phyloP scores from a whole-genome alignment of 164 flowering plant genomes.

The Kingdonia uniflora region DNA sequence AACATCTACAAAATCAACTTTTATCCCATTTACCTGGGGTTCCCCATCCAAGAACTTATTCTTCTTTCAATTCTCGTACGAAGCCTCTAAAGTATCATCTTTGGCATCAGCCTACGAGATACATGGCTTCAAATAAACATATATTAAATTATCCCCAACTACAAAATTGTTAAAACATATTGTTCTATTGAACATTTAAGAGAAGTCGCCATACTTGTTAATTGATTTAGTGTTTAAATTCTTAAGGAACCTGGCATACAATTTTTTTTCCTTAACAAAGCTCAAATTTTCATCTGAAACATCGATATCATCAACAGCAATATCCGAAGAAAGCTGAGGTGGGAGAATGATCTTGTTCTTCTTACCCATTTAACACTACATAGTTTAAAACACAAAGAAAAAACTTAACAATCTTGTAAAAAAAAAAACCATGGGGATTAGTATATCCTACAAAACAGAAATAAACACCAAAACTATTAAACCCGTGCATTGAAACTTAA shows the following conservation, averaged over 20 bases:
- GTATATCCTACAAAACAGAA: too few relatives aligned
- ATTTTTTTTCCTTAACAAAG: slow-evolving; percentile 45
- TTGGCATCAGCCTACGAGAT: slow-evolving; percentile 55
- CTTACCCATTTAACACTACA: slow-evolving; percentile 24
- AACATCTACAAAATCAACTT: slow-evolving; percentile 73
- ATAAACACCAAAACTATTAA: too few relatives aligned
- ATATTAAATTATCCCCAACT: too few relatives aligned
- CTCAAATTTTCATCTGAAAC: slow-evolving; percentile 79
- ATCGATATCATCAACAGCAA: slow-evolving; percentile 63
- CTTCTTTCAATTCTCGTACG: slow-evolving; percentile 47
- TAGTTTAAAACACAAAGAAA: too few relatives aligned
- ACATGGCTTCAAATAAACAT: slow-evolving; percentile 27
- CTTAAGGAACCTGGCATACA: slow-evolving; percentile 53
- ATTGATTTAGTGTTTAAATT: slow-evolving; percentile 61
- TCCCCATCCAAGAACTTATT: slow-evolving; percentile 30
- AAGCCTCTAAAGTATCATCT: slow-evolving; percentile 58
- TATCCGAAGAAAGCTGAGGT: slow-evolving; percentile 86
- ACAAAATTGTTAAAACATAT: too few relatives aligned
- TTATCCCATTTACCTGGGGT: slow-evolving; percentile 14
- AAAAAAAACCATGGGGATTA: too few relatives aligned
- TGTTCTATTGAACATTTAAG: too few relatives aligned
- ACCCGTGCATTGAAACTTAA: too few relatives aligned
- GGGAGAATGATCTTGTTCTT: slow-evolving; percentile 52
- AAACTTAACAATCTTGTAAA: too few relatives aligned
- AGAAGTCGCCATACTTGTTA: slow-evolving; percentile 25